These are phyloP conservation scores for Noccaea caerulescens DNA, from an alignment of 345 rosid species.

Conservation along the genomic window DNA sequence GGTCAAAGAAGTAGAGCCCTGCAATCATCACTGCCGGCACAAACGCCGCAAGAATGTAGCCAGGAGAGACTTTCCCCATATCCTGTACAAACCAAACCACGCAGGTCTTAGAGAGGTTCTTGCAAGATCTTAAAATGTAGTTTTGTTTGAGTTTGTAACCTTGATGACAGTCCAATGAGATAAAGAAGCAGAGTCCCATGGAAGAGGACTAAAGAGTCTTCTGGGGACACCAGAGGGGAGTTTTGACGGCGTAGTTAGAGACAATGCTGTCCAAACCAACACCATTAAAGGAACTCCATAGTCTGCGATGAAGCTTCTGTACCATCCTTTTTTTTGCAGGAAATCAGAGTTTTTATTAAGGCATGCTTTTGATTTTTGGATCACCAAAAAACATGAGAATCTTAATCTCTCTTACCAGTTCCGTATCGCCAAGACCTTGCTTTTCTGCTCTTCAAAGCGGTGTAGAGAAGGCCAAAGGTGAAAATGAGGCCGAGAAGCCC, in stretches of 20 bases:
- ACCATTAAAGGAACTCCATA: conserved; percentile 93
- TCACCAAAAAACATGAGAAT: not conserved
- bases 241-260: conserved; percentile 51
- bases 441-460: conserved; percentile 74
- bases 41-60: conserved; percentile 68
- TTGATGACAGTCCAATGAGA: conserved; percentile 77
- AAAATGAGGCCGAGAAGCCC: conserved; percentile 76
- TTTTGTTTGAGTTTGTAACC: conserved; percentile 42
- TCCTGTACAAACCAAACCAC: conserved; percentile 50
- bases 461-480: conserved; percentile 65
- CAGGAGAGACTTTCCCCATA: conserved; percentile 68
- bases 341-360: not conserved
- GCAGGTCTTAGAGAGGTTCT: not conserved
- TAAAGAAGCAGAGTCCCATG: conserved; percentile 63
- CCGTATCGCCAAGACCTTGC: conserved; percentile 82
- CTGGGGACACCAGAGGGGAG: conserved; percentile 81
- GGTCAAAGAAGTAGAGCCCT: conserved; percentile 84
- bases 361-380: not conserved
- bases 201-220: conserved; percentile 75
- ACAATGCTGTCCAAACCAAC: conserved; percentile 73
- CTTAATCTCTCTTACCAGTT: conserved; percentile 51
- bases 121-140: not conserved
- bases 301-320: conserved; percentile 71
- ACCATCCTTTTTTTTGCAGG: conserved; percentile 48
- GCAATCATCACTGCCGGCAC: conserved; percentile 83